phyloP scores from a whole-genome alignment of 768 basidiomycete species.

The Tylopilus plumbeoviolaceoides region DNA sequence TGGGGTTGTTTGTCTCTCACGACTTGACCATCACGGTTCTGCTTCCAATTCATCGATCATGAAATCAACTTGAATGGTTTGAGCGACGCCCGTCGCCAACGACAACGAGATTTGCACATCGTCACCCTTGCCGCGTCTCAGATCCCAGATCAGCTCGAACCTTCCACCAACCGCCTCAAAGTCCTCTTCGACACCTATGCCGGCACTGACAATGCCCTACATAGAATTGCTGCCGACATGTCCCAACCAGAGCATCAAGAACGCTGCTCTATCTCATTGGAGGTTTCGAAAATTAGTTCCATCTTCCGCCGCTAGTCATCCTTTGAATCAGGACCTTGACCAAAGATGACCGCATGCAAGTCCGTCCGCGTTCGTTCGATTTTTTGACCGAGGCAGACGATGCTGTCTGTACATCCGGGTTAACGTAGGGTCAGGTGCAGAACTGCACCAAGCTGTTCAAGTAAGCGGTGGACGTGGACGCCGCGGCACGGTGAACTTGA shows the following conservation, averaged over 20 bases:
- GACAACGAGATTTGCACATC: conserved; percentile 61
- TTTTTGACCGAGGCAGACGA: conserved; percentile 79
- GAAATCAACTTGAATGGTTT: too few relatives aligned
- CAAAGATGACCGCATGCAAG: conserved; percentile 61
- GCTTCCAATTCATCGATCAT: conserved; percentile 18
- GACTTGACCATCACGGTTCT: not conserved
- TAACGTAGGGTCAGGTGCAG: too few relatives aligned
- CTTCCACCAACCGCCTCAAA: conserved; percentile 59
- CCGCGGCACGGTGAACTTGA: too few relatives aligned
- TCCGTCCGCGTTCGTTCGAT: conserved; percentile 58
- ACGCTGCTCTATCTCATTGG: conserved; percentile 72
- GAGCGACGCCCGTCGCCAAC: conserved; percentile 44
- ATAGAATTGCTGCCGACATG: conserved; percentile 65
- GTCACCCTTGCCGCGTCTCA: conserved; percentile 71
- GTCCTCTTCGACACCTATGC: conserved; percentile 56
- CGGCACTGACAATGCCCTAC: conserved; percentile 67
- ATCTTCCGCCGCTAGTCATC: conserved; percentile 7
- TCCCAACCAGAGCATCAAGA: conserved; percentile 82
- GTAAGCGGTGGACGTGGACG: too few relatives aligned
- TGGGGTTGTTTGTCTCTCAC: conserved; percentile 22
- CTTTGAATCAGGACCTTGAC: conserved; percentile 58
- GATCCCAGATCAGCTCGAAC: conserved; percentile 47
- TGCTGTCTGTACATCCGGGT: conserved; percentile 47
- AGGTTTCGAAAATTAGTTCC: conserved; percentile 64
- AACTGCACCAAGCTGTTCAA: too few relatives aligned